Conservation (phyloP, 2,329 filamentous ascomycete species). For the Raffaelea arxii region DNA sequence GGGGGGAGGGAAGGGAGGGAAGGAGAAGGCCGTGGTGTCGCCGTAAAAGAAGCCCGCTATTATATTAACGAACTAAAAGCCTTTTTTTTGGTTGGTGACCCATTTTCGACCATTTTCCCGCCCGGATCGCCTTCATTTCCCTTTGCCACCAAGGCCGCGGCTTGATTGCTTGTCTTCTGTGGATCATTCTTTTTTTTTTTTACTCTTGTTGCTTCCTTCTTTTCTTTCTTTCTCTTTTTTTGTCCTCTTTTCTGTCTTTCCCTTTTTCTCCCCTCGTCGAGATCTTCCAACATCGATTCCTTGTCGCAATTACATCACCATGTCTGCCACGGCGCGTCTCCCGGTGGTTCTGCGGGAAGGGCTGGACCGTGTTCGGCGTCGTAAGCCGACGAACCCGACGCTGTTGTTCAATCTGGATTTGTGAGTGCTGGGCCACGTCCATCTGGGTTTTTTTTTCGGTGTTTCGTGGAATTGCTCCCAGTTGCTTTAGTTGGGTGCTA, state of each 20-base stretch:
- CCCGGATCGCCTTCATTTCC: no score
- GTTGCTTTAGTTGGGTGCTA: no score
- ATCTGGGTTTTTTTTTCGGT: no score
- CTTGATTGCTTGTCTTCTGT: neutral
- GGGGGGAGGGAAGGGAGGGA: no score
- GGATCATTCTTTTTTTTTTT: neutral
- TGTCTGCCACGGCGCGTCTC: conserved; percentile 60
- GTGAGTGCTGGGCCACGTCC: conserved; percentile 50
- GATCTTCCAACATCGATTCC: neutral
- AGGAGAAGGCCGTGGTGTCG: no score
- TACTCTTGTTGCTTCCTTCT: neutral
- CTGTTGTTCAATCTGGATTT: conserved; percentile 57
- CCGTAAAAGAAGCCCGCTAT: no score
- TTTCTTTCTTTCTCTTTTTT: neutral
- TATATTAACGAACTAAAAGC: no score
- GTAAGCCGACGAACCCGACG: conserved; percentile 45
- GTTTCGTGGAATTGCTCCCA: neutral
- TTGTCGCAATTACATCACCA: conserved; percentile 20
- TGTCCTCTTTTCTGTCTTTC: neutral
- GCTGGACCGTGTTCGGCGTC: conserved; percentile 50
- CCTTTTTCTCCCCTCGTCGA: conserved; percentile 3
- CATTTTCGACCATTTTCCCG: no score
- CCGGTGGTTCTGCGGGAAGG: conserved; percentile 61
- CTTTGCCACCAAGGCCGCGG: no score
- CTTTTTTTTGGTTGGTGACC: no score